Evolutionary conservation across 164 flowering plant species (phyloP), one percentile per base, ranked within the genome.

Genomic region (Annona squamosa): DNA sequence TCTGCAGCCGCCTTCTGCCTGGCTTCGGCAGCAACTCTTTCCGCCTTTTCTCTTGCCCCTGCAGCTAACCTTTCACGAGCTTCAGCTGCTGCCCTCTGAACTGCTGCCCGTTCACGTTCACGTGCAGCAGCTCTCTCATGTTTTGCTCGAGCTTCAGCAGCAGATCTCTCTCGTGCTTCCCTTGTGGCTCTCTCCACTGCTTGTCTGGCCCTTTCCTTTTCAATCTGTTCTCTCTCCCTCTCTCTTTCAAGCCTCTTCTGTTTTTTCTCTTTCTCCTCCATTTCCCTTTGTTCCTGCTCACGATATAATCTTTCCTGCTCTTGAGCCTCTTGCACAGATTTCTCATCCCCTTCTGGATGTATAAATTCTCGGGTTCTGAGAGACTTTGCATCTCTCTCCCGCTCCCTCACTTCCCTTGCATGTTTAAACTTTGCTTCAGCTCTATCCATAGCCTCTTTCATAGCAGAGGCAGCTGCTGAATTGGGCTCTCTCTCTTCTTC

Each of bases 61-160:
- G 84, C 86, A n/a, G 94, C 92, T 56, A 92, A 92, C 73, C 97
- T 87, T 82, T 90, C 95, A 79, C 94, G 94, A 46, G 93, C 97
- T 82, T 95, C 98, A 74, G 91, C 85, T 76, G 88, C 92, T 52
- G 88, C 97, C 78, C 90, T 91, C 79, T 92, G 92, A 74, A 94
- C 99, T 43, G 97, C 99, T 77, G 86, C 87, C 77, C 88, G 82
- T 79, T 87, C 97, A 19, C 97, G 93, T 75, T 91, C 88, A 68
- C 94, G 85, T 59, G 91, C 89, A 46, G 97, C 99, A 78, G 86
- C 87, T 76, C 88, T 82, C 80, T 87, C 97, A 19, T 97, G 93
- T 75, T 91, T 90, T 71, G 76, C 85, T 68, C 93, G 87, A 62
- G 92, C 91, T 82, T 84, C 97, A 78, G 78, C 78, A 71, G 91